A percentile compares a stretch with the other conserved stretches of the same genome.
Conservation (phyloP, 352 stramenopile genomes). For the Phytophthora agathidicida region DNA sequence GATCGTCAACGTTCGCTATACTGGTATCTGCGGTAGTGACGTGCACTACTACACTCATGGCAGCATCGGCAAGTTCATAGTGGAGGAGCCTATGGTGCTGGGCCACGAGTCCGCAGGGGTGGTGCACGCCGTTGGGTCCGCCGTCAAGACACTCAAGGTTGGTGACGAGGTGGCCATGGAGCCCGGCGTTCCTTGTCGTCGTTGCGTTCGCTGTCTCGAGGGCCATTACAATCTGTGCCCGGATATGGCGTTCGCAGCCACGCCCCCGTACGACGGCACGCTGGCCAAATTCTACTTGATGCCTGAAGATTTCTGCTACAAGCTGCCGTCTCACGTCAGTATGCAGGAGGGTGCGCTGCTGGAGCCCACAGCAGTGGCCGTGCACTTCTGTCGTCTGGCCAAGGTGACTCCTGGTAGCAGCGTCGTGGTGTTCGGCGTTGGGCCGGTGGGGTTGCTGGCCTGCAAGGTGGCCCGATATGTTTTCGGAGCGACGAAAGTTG, state of each 20-base stretch:
- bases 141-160: constrained; percentile 28
- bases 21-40: constrained; percentile 35
- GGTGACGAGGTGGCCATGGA: constrained; percentile 37
- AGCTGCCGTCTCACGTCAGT: constrained; percentile 23
- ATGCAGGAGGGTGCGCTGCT: constrained; percentile 33
- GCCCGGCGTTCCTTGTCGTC: constrained; percentile 25
- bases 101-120: constrained; percentile 35
- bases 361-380: constrained; percentile 32
- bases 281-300: constrained; percentile 37
- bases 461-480: constrained; percentile 37
- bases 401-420: constrained; percentile 32
- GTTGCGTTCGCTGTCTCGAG: constrained; percentile 25
- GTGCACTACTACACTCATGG: constrained; percentile 39
- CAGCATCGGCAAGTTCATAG: constrained; percentile 35
- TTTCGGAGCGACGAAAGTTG: constrained; percentile 32
- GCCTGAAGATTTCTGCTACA: constrained; percentile 39
- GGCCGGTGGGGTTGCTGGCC: constrained; percentile 31
- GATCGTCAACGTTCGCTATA: constrained; percentile 33
- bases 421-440: constrained; percentile 37
- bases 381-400: constrained; percentile 35
- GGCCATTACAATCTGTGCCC: constrained; percentile 34
- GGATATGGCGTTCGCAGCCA: constrained; percentile 35
- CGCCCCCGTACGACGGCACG: constrained; percentile 29
- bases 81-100: constrained; percentile 31
- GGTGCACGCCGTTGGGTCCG: constrained; percentile 28